phyloP scores from a whole-genome alignment of 2,329 filamentous ascomycete species.

The Trichoderma sp. region DNA sequence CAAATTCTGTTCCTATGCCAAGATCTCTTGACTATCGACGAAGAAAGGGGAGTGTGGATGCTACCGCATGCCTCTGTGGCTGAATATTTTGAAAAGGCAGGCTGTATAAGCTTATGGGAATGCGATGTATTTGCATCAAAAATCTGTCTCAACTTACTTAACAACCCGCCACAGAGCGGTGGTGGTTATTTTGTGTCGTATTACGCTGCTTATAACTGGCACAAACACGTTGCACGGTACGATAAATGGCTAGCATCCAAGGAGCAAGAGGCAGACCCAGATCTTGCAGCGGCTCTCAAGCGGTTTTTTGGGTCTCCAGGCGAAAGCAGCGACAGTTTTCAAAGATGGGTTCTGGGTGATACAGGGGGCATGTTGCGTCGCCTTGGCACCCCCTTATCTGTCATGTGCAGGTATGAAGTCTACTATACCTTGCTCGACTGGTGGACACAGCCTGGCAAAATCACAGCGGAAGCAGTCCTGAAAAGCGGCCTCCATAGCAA shows the following conservation, averaged over 20 bases:
- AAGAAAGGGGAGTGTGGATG: not conserved
- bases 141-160: not conserved
- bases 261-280: not conserved
- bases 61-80: slow-evolving; percentile 26
- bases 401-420: not conserved
- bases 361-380: no score
- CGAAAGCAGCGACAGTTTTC: not conserved
- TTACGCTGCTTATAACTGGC: no score
- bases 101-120: not conserved
- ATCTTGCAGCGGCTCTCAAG: not conserved
- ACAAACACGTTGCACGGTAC: not conserved
- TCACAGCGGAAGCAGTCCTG: not conserved
- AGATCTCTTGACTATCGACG: slow-evolving; percentile 11
- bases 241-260: slow-evolving; percentile 1
- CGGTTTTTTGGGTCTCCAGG: slow-evolving; percentile 16
- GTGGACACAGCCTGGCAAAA: not conserved
- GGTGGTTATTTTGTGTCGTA: no score
- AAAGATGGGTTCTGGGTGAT: no score
- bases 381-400: not conserved
- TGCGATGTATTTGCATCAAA: not conserved
- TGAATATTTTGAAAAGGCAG: slow-evolving; percentile 11
- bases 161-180: no score
- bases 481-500: fast-evolving
- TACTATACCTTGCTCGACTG: slow-evolving; percentile 15
- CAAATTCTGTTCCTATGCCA: slow-evolving; percentile 24